Conservation (phyloP, 306 rosid genomes). For the Quercus variabilis region DNA sequence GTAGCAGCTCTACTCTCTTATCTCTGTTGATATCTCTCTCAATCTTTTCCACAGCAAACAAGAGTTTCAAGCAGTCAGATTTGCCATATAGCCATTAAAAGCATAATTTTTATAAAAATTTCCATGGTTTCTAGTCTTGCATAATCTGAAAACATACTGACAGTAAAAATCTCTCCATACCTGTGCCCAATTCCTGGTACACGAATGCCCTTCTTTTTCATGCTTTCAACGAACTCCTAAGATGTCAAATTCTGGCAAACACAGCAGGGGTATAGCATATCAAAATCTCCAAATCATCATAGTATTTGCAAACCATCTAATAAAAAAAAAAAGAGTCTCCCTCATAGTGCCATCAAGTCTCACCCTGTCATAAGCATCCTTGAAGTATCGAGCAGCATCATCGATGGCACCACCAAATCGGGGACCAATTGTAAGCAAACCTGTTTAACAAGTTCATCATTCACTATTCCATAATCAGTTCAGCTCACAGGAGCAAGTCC, state of each 20-base stretch:
- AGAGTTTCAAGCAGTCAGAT: slow-evolving; percentile 16
- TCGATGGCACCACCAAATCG: slow-evolving; percentile 99
- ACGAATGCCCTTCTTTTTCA: slow-evolving; percentile 97
- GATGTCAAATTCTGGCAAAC: slow-evolving; percentile 70
- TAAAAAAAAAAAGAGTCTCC: background rate
- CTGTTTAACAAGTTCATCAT: slow-evolving; percentile 50
- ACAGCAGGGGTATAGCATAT: slow-evolving; percentile 14
- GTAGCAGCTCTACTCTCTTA: slow-evolving; percentile 94
- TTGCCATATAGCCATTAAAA: slow-evolving; percentile 9
- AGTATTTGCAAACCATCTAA: background rate
- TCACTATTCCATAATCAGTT: slow-evolving; percentile 15
- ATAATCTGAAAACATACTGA: background rate
- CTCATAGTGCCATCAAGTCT: slow-evolving; percentile 20
- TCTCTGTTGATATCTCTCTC: slow-evolving; percentile 96
- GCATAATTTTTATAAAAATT: background rate
- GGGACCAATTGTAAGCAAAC: slow-evolving; percentile 98
- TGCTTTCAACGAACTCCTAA: slow-evolving; percentile 87
- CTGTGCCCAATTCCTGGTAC: slow-evolving; percentile 99
- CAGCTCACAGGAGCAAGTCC: background rate
- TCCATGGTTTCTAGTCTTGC: background rate
- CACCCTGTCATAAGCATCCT: slow-evolving; percentile 94
- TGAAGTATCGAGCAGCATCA: slow-evolving; percentile 98
- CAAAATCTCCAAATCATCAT: background rate
- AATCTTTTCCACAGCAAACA: slow-evolving; percentile 57
- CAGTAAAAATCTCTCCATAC: slow-evolving; percentile 25